Percentiles rank a stretch among this genome's conserved stretches.
Evolutionary conservation across 2,329 filamentous ascomycete genomes (phyloP).

Genomic region (Neopestalotiopsis clavispora): DNA sequence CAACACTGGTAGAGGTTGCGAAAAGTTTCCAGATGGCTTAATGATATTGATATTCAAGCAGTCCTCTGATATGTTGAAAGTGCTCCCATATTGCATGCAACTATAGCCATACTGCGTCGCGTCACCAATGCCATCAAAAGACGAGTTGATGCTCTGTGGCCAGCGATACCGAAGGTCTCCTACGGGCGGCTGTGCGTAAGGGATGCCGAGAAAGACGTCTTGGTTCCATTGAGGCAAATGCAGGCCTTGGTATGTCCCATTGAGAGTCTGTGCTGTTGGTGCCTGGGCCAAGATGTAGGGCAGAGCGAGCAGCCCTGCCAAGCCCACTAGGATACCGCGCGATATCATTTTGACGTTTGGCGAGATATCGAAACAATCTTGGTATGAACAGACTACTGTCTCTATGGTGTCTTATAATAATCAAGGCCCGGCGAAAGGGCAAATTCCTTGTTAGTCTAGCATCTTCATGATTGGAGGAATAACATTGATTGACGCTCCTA

Average conservation of each 20-base stretch:
- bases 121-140: constrained; percentile 43
- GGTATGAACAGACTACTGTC: too few relatives aligned
- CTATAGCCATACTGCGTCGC: constrained; percentile 48
- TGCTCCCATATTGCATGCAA: constrained; percentile 51
- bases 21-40: constrained; percentile 39
- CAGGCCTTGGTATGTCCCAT: constrained; percentile 40
- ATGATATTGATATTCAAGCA: constrained; percentile 51
- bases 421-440: background rate
- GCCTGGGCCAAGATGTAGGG: background rate
- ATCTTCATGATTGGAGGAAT: constrained; percentile 16
- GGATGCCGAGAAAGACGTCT: constrained; percentile 45
- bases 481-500: constrained; percentile 3
- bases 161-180: constrained; percentile 41
- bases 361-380: background rate
- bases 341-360: background rate
- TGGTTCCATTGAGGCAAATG: constrained; percentile 41
- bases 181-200: constrained; percentile 43
- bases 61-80: constrained; percentile 51
- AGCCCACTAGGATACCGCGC: background rate
- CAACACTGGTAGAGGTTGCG: constrained; percentile 43
- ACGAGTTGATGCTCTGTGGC: constrained; percentile 42
- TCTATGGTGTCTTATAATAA: constrained; percentile 10
- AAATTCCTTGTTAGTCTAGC: too few relatives aligned
- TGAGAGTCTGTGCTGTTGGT: constrained; percentile 30
- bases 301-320: background rate